phyloP scores from a whole-genome alignment of 2,329 filamentous ascomycete species.

The Reticulascus tulasneorum region DNA sequence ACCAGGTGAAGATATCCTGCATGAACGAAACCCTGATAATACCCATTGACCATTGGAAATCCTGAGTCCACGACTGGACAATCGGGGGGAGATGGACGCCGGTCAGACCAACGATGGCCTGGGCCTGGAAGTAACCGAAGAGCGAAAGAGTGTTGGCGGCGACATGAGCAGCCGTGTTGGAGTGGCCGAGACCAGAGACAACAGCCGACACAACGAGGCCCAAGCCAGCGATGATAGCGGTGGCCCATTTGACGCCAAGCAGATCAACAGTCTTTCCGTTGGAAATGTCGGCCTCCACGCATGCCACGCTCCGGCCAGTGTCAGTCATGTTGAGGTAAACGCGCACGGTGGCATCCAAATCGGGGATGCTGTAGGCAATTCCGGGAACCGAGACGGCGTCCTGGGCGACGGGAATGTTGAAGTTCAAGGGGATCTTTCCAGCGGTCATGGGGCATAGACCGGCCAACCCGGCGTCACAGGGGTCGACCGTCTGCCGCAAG shows the following conservation, averaged over 20 bases:
- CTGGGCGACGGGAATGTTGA: slow-evolving; percentile 58
- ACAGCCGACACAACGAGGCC: slow-evolving; percentile 82
- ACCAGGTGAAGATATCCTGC: slow-evolving; percentile 89
- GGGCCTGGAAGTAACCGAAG: slow-evolving; percentile 90
- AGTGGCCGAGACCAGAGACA: slow-evolving; percentile 84
- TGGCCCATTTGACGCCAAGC: slow-evolving; percentile 82
- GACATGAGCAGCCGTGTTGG: slow-evolving; percentile 91
- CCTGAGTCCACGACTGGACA: slow-evolving; percentile 89
- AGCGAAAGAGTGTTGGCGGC: slow-evolving; percentile 92
- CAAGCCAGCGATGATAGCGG: slow-evolving; percentile 81
- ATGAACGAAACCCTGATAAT: slow-evolving; percentile 86
- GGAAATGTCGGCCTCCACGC: slow-evolving; percentile 81
- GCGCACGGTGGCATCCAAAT: slow-evolving; percentile 81
- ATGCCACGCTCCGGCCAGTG: slow-evolving; percentile 65
- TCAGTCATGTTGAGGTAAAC: slow-evolving; percentile 74
- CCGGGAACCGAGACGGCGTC: slow-evolving; percentile 66
- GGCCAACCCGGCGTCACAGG: slow-evolving; percentile 65
- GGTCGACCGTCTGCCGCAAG: slow-evolving; percentile 65
- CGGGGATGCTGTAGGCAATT: slow-evolving; percentile 85
- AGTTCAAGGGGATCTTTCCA: slow-evolving; percentile 73
- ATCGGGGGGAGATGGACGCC: slow-evolving; percentile 80
- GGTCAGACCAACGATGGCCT: slow-evolving; percentile 85
- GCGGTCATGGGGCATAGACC: slow-evolving; percentile 90
- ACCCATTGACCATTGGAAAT: slow-evolving; percentile 98
- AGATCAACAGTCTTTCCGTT: slow-evolving; percentile 93